A percentile compares a stretch with the other conserved stretches of the same genome.
Conservation (phyloP, 352 stramenopile genomes). For the Halophytophthora batemanensis region DNA sequence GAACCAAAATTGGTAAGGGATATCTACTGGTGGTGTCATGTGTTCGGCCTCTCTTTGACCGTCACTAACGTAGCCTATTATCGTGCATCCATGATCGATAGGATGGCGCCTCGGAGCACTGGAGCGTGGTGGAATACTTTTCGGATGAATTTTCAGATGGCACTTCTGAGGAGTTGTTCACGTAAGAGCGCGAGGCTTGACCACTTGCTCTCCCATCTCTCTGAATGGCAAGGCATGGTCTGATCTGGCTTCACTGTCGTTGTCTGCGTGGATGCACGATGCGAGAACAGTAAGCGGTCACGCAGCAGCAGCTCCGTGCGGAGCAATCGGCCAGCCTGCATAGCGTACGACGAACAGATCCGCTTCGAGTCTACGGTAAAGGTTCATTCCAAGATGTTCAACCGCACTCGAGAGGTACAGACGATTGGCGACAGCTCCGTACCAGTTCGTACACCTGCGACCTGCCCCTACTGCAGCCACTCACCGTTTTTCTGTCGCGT, state of each 20-base stretch:
- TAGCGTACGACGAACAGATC: conserved; percentile 65
- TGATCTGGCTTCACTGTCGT: conserved; percentile 1
- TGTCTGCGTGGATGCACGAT: conserved; percentile 1
- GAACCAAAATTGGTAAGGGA: conserved; percentile 53
- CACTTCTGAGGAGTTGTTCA: conserved; percentile 51
- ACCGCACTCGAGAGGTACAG: conserved; percentile 60
- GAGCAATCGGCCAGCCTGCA: conserved; percentile 46
- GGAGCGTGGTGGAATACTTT: conserved; percentile 81
- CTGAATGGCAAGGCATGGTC: too few relatives aligned
- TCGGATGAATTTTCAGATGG: conserved; percentile 78
- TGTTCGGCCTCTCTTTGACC: background rate
- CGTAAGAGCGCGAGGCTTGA: too few relatives aligned
- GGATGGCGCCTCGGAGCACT: conserved; percentile 75
- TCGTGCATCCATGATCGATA: conserved; percentile 13
- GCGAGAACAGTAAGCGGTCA: conserved; percentile 36
- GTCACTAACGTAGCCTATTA: background rate
- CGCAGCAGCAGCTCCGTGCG: conserved; percentile 66
- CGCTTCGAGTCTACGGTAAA: conserved; percentile 75
- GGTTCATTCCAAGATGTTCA: conserved; percentile 77
- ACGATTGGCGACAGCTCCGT: background rate
- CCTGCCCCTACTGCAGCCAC: too few relatives aligned
- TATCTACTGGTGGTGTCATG: conserved; percentile 2
- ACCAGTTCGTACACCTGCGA: too few relatives aligned
- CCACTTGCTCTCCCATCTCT: too few relatives aligned
- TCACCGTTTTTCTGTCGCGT: background rate